Evolutionary conservation across 495 filamentous ascomycete species (phyloP), one percentile per base, ranked within the genome.

Genomic region (Rostrohypoxylon terebratum): DNA sequence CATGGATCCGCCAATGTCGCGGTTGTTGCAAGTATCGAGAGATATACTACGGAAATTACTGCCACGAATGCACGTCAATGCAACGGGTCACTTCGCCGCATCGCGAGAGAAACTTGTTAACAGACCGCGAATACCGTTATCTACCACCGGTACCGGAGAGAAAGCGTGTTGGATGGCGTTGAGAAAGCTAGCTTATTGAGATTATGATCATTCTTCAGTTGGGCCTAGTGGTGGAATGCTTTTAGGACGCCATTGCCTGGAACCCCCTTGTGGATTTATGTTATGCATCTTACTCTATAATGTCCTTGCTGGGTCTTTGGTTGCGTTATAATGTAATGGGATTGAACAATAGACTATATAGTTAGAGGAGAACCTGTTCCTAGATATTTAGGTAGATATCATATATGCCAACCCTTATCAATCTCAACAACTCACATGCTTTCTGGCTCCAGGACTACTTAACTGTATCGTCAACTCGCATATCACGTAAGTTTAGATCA

Each of bases 31-130:
- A 53, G 21, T 59, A 44, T 14, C 68, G 71, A 23, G 63, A 72
- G 14, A 33, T 58, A 5, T 68, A 65, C 53, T 65, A 34, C 9
- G 65, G 54, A 33, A 71, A 48, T 14, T 74, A 76, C 50, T 74
- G 74, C 36, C 62, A 63, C 48, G 66, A 76, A 9, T 76, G 71
- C 62, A 38, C 69, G 5, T 21, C 64, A 2, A 0, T 62, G 18
- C 66, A 57, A 7, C 34, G 33, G 6, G 33, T 44, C 18, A 38
- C 34, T 9, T 3, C 25, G 10, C 31, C 40, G 3, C 53, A 50
- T 11, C 47, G 11, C 13, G 59, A 45, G 23, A 62, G 53, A 3
- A 44, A 67, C 13, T 53, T 36, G 4, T 40, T 51, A 55, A 7
- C 18, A 3, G 21, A 66, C n/a, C 36, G 21, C 28, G 36, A 44